These are phyloP conservation scores for Alternaria consortialis DNA, from an alignment of 2,329 filamentous ascomycete genomes.

Conservation along the genomic window DNA sequence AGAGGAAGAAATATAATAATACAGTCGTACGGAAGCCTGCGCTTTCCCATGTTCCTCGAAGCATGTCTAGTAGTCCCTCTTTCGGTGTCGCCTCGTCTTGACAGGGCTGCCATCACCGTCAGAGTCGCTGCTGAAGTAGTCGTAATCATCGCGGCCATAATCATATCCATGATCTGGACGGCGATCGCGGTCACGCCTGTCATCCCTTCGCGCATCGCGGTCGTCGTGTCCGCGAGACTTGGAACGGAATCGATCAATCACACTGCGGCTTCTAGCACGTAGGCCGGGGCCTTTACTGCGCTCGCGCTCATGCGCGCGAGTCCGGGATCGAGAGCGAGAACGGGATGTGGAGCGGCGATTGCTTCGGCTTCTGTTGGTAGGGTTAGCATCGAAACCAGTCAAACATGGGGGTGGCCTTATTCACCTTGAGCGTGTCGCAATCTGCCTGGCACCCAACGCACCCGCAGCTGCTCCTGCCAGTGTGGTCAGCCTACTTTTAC, in stretches of 20 bases:
- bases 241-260: conserved; percentile 36
- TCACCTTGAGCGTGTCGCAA: conserved; percentile 30
- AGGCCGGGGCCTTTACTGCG: conserved; percentile 24
- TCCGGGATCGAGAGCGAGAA: conserved; percentile 30
- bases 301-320: conserved; percentile 24
- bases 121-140: conserved; percentile 26
- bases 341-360: conserved; percentile 27
- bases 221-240: conserved; percentile 33
- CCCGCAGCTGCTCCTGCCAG: conserved; percentile 50
- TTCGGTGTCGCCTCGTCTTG: conserved; percentile 22
- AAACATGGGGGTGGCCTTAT: conserved; percentile 2
- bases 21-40: conserved; percentile 5
- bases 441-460: conserved; percentile 42
- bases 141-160: conserved; percentile 25
- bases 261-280: conserved; percentile 38
- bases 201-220: conserved; percentile 16
- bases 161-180: conserved; percentile 31
- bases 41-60: neutral
- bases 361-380: conserved; percentile 25
- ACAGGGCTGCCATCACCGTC: conserved; percentile 26
- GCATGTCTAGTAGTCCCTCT: conserved; percentile 19
- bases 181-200: conserved; percentile 21
- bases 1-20: conserved; percentile 9
- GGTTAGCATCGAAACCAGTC: conserved; percentile 2
- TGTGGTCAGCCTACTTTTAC: conserved; percentile 48